A percentile compares a stretch with the other conserved stretches of the same genome.
phyloP scores from a whole-genome alignment of 2,329 filamentous ascomycete genomes.

The Alternaria arborescens region DNA sequence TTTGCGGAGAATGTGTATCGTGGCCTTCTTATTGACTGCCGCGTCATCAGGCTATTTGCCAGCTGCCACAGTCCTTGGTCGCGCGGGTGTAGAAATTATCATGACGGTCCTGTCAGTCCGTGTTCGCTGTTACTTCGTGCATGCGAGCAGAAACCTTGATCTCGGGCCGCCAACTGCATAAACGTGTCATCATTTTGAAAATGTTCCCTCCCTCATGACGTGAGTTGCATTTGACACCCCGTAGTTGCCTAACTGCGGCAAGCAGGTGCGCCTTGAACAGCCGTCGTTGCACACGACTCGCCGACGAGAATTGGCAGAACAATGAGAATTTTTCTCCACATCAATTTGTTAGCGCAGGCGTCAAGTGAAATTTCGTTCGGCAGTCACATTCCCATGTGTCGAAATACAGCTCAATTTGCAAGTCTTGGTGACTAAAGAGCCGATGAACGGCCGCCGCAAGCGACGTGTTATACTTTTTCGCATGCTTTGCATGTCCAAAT shows the following conservation, averaged over 20 bases:
- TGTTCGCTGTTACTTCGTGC: neutral
- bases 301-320: slow-evolving; percentile 5
- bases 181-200: neutral
- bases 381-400: neutral
- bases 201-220: neutral
- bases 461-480: slow-evolving; percentile 1
- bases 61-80: neutral
- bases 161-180: neutral
- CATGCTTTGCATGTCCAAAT: slow-evolving; percentile 12
- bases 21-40: neutral
- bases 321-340: neutral
- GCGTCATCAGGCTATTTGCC: neutral
- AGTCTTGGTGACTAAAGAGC: neutral
- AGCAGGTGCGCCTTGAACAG: neutral
- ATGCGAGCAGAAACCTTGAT: neutral
- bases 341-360: neutral
- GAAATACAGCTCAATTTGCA: neutral
- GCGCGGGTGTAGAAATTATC: neutral
- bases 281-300: slow-evolving; percentile 6
- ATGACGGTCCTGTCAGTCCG: neutral
- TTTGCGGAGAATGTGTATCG: neutral
- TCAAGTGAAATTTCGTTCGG: neutral
- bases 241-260: neutral
- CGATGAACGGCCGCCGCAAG: neutral
- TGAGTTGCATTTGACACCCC: neutral